Conservation (phyloP, 768 basidiomycete genomes). For the Dacryopinax spathularia region DNA sequence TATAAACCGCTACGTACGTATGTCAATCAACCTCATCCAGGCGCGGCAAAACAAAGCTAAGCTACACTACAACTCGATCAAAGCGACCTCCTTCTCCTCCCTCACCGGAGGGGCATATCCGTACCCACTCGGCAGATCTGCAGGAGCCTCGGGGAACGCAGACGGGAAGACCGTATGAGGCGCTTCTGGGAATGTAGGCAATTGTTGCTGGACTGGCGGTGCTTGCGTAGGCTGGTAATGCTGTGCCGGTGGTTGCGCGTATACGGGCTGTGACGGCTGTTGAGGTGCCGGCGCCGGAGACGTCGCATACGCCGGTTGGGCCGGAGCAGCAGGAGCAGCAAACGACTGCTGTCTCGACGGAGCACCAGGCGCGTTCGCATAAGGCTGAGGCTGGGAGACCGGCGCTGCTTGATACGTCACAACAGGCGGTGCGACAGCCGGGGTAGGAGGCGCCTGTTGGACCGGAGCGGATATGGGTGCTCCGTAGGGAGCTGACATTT, state of each 20-base stretch:
- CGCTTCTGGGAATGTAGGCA: conserved; percentile 22
- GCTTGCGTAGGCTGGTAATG: conserved; percentile 1
- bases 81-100: neutral
- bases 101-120: conserved; percentile 1
- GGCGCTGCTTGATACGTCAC: neutral
- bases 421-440: neutral
- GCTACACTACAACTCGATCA: neutral
- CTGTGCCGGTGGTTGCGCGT: neutral
- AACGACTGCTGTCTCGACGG: conserved; percentile 5
- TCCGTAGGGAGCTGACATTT: neutral
- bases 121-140: neutral
- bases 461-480: neutral
- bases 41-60: neutral
- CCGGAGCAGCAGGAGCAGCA: conserved; percentile 13
- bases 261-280: neutral
- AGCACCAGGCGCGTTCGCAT: conserved; percentile 2
- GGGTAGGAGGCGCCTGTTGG: neutral
- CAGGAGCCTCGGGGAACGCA: neutral
- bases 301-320: conserved; percentile 7
- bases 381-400: neutral
- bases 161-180: conserved; percentile 12
- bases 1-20: too few relatives aligned
- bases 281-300: conserved; percentile 6
- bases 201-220: conserved; percentile 5
- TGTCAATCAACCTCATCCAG: neutral